Conservation (phyloP, 1,284 basidiomycete species). For the Testicularia cyperi region DNA sequence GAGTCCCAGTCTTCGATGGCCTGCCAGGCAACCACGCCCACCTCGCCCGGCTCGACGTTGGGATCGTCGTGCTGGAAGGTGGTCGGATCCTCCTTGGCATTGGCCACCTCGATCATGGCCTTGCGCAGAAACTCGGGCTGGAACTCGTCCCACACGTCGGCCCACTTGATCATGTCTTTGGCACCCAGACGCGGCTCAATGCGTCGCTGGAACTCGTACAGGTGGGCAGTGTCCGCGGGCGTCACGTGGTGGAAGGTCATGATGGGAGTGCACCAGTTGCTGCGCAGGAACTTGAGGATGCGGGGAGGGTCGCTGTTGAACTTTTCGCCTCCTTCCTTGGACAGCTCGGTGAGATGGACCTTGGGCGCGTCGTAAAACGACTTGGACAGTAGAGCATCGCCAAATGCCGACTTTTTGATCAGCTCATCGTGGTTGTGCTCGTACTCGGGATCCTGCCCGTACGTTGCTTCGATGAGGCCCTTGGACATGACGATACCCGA, state of each 20-base stretch:
- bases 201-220: conserved; percentile 26
- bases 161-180: conserved; percentile 6
- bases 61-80: not conserved
- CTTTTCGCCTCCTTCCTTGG: conserved; percentile 5
- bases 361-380: conserved; percentile 17
- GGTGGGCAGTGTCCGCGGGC: conserved; percentile 5
- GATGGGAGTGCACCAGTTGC: conserved; percentile 25
- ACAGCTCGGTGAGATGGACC: conserved; percentile 3
- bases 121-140: conserved; percentile 5
- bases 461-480: conserved; percentile 15
- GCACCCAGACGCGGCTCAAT: conserved; percentile 8
- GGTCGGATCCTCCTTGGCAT: not conserved
- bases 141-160: conserved; percentile 33
- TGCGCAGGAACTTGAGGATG: conserved; percentile 8
- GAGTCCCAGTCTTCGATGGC: conserved; percentile 24
- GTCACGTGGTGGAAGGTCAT: conserved; percentile 41
- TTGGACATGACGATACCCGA: conserved; percentile 21
- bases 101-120: conserved; percentile 1
- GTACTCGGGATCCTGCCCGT: conserved; percentile 14
- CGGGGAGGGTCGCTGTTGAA: conserved; percentile 27
- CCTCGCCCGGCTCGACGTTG: conserved; percentile 3
- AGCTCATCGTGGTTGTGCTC: conserved; percentile 19
- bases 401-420: conserved; percentile 16
- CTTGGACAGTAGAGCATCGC: conserved; percentile 37
- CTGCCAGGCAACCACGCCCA: conserved; percentile 15